phyloP scores from a whole-genome alignment of 2,329 filamentous ascomycete species.

The Arthrobotrys conoides region DNA sequence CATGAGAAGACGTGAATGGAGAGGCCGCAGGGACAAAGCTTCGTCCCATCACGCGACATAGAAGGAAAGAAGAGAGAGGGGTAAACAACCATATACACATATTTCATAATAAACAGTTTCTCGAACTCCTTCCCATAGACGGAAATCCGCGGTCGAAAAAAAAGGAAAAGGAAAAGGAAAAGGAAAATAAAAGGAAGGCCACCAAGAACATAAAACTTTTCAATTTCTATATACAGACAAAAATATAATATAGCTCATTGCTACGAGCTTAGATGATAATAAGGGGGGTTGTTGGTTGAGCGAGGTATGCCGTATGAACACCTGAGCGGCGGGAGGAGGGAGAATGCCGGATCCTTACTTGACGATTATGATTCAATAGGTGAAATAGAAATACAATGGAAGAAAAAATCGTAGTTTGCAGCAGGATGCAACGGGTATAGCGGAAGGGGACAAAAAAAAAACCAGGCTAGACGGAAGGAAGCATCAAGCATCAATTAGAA shows the following conservation, averaged over 20 bases:
- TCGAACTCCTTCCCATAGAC: slow-evolving; percentile 60
- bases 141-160: slow-evolving; percentile 64
- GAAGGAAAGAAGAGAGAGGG: slow-evolving; percentile 64
- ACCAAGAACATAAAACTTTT: slow-evolving; percentile 61
- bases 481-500: slow-evolving; percentile 38
- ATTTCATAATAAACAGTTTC: slow-evolving; percentile 59
- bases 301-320: slow-evolving; percentile 63
- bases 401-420: slow-evolving; percentile 42
- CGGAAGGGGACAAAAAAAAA: slow-evolving; percentile 43
- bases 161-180: slow-evolving; percentile 56
- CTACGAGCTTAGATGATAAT: slow-evolving; percentile 23
- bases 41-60: slow-evolving; percentile 64
- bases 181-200: slow-evolving; percentile 62
- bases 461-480: slow-evolving; percentile 40
- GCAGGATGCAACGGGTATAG: slow-evolving; percentile 58
- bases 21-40: slow-evolving; percentile 11
- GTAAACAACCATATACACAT: slow-evolving; percentile 62
- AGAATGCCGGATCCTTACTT: slow-evolving; percentile 62
- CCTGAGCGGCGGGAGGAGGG: slow-evolving; percentile 57
- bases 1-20: slow-evolving; percentile 51
- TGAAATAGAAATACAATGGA: slow-evolving; percentile 64
- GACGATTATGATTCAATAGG: slow-evolving; percentile 61
- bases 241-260: slow-evolving; percentile 44
- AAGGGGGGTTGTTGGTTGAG: neutral
- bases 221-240: slow-evolving; percentile 59